A percentile compares a stretch with the other conserved stretches of the same genome.
Evolutionary conservation across 495 filamentous ascomycete species (phyloP).

Genomic region (Amphirosellinia nigrospora): DNA sequence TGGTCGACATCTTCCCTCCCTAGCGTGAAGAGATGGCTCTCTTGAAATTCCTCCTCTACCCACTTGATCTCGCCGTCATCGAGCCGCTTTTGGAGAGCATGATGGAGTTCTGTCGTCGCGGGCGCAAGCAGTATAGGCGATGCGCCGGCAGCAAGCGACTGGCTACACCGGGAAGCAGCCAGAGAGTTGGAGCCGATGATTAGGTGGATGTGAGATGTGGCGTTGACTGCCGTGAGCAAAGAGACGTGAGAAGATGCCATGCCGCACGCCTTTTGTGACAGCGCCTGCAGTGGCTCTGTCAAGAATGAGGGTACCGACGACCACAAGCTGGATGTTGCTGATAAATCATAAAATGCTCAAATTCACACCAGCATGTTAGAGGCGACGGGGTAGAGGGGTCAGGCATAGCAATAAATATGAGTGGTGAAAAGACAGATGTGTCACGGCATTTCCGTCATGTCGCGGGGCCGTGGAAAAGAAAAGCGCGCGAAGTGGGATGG

Average conservation of each 20-base stretch:
- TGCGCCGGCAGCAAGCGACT: constrained; percentile 86
- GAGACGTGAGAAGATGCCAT: constrained; percentile 39
- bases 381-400: not conserved
- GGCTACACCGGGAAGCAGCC: constrained; percentile 79
- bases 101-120: constrained; percentile 67
- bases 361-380: not conserved
- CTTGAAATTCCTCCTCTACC: constrained; percentile 70
- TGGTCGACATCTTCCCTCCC: constrained; percentile 79
- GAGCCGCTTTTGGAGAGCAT: constrained; percentile 73
- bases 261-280: not conserved
- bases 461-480: not conserved
- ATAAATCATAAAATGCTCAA: too few relatives aligned
- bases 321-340: too few relatives aligned
- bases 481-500: constrained; percentile 24
- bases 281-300: not conserved
- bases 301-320: too few relatives aligned
- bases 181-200: constrained; percentile 87
- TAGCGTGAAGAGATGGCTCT: constrained; percentile 75
- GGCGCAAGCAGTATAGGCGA: constrained; percentile 83
- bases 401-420: not conserved
- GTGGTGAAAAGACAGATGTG: not conserved
- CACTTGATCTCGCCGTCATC: constrained; percentile 75
- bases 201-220: constrained; percentile 78
- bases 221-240: constrained; percentile 80
- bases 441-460: constrained; percentile 4